Conservation (phyloP, 805 yeast genomes). For the Candida caryicola region DNA sequence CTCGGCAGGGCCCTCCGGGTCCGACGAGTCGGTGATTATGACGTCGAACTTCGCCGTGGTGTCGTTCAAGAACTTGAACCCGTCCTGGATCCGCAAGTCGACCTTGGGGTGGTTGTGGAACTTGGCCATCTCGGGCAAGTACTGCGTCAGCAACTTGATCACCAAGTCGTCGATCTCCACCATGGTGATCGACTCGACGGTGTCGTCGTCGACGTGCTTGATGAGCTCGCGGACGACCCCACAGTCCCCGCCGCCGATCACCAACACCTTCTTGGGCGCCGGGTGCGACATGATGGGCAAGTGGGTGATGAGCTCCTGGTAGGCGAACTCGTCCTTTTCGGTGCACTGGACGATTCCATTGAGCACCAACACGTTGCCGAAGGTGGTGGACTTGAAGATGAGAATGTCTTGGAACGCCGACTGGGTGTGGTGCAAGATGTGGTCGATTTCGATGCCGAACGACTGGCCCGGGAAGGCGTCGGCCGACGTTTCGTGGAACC, state of each 20-base stretch:
- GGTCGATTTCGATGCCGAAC: conserved; percentile 59
- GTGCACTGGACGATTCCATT: conserved; percentile 92
- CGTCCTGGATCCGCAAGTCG: conserved; percentile 70
- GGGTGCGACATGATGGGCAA: conserved; percentile 77
- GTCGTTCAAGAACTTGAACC: conserved; percentile 68
- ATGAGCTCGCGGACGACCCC: conserved; percentile 88
- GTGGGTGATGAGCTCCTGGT: conserved; percentile 89
- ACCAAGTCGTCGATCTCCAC: conserved; percentile 91
- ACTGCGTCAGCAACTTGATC: conserved; percentile 65
- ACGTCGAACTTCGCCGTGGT: conserved; percentile 62
- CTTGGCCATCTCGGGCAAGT: conserved; percentile 73
- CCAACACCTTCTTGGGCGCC: conserved; percentile 70
- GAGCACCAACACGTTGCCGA: conserved; percentile 84
- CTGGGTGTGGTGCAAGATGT: conserved; percentile 61
- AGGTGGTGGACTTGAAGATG: conserved; percentile 69
- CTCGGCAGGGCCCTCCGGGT: conserved; percentile 95
- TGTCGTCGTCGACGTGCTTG: conserved; percentile 55
- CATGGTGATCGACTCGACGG: conserved; percentile 62
- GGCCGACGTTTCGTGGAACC: conserved; percentile 79
- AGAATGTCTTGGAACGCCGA: conserved; percentile 80
- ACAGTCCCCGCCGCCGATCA: conserved; percentile 96
- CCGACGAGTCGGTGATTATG: conserved; percentile 88
- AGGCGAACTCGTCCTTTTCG: conserved; percentile 89
- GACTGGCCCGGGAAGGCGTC: conserved; percentile 87
- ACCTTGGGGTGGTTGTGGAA: conserved; percentile 64